These are phyloP conservation scores for Parachaetomium inaequale DNA, from an alignment of 495 filamentous ascomycete genomes.

Conservation along the genomic window DNA sequence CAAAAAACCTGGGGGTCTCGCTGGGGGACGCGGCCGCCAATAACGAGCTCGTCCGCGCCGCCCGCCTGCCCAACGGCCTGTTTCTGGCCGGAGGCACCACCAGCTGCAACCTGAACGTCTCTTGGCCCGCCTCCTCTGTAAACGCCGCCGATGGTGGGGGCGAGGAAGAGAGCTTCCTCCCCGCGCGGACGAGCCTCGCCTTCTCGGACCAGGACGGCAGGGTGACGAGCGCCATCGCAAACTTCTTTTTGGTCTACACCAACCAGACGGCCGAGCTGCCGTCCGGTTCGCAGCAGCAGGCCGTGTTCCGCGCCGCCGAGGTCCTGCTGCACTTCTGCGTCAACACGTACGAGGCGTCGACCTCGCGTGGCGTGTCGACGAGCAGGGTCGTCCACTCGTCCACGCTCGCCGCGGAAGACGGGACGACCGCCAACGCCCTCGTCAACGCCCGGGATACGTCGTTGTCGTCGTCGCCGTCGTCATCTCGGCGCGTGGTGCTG, in stretches of 20 bases:
- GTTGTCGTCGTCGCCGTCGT: neutral
- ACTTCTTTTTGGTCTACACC: slow-evolving; percentile 29
- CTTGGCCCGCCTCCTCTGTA: slow-evolving; percentile 7
- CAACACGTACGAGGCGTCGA: slow-evolving; percentile 27
- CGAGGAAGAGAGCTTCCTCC: slow-evolving; percentile 18
- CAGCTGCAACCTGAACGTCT: slow-evolving; percentile 28
- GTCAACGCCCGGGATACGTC: neutral
- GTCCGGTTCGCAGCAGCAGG: neutral
- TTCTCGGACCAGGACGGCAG: slow-evolving; percentile 21
- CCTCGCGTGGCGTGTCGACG: slow-evolving; percentile 12
- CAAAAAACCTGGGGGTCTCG: neutral
- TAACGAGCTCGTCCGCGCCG: slow-evolving; percentile 10
- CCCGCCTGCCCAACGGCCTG: slow-evolving; percentile 27
- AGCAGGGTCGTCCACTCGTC: slow-evolving; percentile 24
- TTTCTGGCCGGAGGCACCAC: slow-evolving; percentile 21
- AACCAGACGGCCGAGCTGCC: slow-evolving; percentile 14
- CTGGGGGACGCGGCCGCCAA: neutral
- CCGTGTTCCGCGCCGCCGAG: slow-evolving; percentile 26
- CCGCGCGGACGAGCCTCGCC: slow-evolving; percentile 18
- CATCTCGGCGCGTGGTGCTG: neutral
- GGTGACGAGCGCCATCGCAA: slow-evolving; percentile 22
- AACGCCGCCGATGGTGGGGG: neutral
- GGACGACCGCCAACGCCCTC: neutral
- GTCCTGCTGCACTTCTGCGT: slow-evolving; percentile 32
- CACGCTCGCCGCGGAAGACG: slow-evolving; percentile 6